Conservation (phyloP, 2,329 filamentous ascomycete genomes). For the Claviceps fusiformis region DNA sequence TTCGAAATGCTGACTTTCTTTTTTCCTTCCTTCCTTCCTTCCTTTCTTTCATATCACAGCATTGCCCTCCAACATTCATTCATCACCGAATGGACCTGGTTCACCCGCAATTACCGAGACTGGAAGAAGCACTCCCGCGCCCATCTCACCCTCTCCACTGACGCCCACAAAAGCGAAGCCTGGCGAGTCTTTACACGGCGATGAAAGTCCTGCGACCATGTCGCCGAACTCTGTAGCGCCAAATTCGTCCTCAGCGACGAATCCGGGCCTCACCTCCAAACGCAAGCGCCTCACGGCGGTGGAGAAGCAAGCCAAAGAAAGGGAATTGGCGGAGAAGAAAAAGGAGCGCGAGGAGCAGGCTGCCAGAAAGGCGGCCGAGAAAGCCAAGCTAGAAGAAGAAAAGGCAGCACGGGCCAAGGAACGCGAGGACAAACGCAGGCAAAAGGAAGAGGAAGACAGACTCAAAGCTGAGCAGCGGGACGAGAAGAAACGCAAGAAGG, state of each 20-base stretch:
- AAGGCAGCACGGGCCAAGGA: constrained; percentile 24
- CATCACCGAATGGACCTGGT: constrained; percentile 12
- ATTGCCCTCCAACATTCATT: constrained; percentile 13
- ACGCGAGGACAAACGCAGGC: constrained; percentile 26
- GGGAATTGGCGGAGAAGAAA: constrained; percentile 18
- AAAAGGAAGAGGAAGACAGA: constrained; percentile 28
- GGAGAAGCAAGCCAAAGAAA: constrained; percentile 20
- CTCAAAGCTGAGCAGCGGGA: constrained; percentile 27
- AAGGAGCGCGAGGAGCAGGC: constrained; percentile 21
- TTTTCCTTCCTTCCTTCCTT: neutral
- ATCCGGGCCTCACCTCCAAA: constrained; percentile 22
- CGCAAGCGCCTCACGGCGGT: constrained; percentile 27
- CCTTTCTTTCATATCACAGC: too few relatives aligned
- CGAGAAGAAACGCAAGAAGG: constrained; percentile 35
- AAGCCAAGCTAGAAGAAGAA: constrained; percentile 25
- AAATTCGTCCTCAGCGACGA: neutral
- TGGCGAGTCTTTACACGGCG: constrained; percentile 1
- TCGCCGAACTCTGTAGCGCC: neutral
- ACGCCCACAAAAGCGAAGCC: constrained; percentile 17
- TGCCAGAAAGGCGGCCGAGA: constrained; percentile 10
- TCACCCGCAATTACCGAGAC: constrained; percentile 28
- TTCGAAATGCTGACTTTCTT: constrained; percentile 5
- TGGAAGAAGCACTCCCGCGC: constrained; percentile 26
- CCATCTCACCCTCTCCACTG: constrained; percentile 21
- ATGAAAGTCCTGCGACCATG: constrained; percentile 7